Percentiles rank a stretch among this genome's conserved stretches.
Evolutionary conservation across 2,329 filamentous ascomycete genomes (phyloP).

Genomic region (Ceratocystiopsis sp.): DNA sequence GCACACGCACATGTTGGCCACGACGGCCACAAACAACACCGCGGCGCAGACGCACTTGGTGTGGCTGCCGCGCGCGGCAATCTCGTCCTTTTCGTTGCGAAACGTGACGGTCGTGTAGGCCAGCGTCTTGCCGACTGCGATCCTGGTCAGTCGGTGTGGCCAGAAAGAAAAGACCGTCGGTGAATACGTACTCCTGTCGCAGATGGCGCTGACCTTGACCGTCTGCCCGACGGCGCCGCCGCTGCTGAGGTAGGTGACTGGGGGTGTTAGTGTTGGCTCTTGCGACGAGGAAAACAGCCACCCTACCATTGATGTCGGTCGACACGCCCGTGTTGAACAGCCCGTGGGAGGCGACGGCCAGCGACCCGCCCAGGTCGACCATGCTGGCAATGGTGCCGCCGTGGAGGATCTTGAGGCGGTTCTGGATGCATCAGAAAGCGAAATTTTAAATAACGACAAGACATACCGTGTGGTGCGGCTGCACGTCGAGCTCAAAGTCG

Average conservation of each 20-base stretch:
- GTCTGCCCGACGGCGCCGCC: constrained; percentile 41
- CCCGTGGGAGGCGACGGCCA: constrained; percentile 48
- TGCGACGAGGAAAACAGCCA: not conserved
- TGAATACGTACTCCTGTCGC: constrained; percentile 37
- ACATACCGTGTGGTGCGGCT: constrained; percentile 54
- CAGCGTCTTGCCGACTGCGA: constrained; percentile 42
- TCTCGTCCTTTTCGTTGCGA: constrained; percentile 37
- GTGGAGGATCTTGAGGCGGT: constrained; percentile 59
- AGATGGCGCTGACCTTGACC: constrained; percentile 37
- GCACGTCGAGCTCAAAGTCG: constrained; percentile 59
- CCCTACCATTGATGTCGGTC: constrained; percentile 42
- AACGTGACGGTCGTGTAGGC: constrained; percentile 46
- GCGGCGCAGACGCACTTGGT: constrained; percentile 36
- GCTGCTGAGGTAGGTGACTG: constrained; percentile 45
- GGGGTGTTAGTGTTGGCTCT: not conserved
- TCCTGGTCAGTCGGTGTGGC: not conserved
- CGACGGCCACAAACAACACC: too few species aligned
- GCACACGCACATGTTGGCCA: too few species aligned
- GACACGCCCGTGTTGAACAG: constrained; percentile 47
- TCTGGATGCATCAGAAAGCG: too few species aligned
- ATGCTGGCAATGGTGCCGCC: constrained; percentile 66
- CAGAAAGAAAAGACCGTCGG: too few species aligned
- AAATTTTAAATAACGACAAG: too few species aligned
- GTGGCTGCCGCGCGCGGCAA: constrained; percentile 46
- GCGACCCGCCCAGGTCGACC: constrained; percentile 47